A percentile compares a stretch with the other conserved stretches of the same genome.
Conservation (phyloP, 2,329 filamentous ascomycete genomes). For the Talaromyces sp. region DNA sequence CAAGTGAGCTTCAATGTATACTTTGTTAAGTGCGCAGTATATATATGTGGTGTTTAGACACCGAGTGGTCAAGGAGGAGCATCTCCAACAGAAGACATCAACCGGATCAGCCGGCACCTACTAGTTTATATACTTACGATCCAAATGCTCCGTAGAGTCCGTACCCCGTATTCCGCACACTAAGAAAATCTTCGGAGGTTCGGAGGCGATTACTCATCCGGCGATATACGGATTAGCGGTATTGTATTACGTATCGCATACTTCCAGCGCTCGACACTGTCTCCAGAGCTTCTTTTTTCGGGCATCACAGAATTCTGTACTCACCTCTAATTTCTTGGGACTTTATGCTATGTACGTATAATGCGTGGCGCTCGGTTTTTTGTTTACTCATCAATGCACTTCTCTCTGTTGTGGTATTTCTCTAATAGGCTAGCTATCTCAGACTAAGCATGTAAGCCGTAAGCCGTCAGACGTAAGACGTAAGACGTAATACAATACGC, state of each 20-base stretch:
- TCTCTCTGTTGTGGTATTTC: neutral
- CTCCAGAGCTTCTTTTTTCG: neutral
- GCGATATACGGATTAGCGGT: neutral
- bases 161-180: neutral
- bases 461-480: neutral
- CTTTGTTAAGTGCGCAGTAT: too few relatives aligned
- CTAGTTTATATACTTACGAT: neutral
- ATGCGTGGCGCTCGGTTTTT: neutral
- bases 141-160: neutral
- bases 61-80: too few relatives aligned
- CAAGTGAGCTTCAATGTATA: neutral
- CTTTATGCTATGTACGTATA: too few relatives aligned
- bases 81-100: neutral
- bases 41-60: too few relatives aligned
- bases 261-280: neutral
- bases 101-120: neutral
- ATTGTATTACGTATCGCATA: neutral
- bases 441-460: neutral
- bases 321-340: neutral
- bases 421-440: neutral
- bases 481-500: neutral
- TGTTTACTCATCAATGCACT: neutral
- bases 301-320: neutral
- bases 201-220: neutral
- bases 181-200: neutral